Conservation (phyloP, 164 flowering plant species). For the Echeveria elegans region DNA sequence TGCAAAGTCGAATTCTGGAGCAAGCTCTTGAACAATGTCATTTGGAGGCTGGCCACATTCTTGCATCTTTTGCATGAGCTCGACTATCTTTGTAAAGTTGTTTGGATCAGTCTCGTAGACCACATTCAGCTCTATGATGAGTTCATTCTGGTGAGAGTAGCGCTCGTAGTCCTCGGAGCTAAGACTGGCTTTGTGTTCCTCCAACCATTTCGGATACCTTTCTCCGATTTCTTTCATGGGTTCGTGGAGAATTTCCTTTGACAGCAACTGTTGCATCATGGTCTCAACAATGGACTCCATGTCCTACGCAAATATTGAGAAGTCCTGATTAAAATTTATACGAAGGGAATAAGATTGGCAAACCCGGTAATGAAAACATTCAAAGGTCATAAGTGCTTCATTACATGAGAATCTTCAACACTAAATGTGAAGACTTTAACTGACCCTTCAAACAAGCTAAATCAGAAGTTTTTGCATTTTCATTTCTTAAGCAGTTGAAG, state of each 20-base stretch:
- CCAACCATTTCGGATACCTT: conserved; percentile 92
- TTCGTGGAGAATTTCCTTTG: conserved; percentile 90
- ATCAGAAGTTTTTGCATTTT: neutral
- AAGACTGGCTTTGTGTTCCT: conserved; percentile 58
- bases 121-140: conserved; percentile 59
- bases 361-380: too few relatives aligned
- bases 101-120: conserved; percentile 74
- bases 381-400: neutral
- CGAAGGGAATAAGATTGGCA: neutral
- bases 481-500: neutral
- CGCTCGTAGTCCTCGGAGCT: conserved; percentile 72
- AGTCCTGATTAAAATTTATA: neutral
- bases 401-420: neutral
- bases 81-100: conserved; percentile 80
- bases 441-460: neutral
- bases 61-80: conserved; percentile 99
- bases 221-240: conserved; percentile 98
- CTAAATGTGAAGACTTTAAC: neutral
- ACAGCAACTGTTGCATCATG: conserved; percentile 98
- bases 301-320: conserved; percentile 36
- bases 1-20: conserved; percentile 83
- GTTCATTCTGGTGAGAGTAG: conserved; percentile 55
- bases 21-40: conserved; percentile 86
- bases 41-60: conserved; percentile 99
- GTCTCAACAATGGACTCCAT: conserved; percentile 98